phyloP scores from a whole-genome alignment of 495 filamentous ascomycete species.

The Glarea lozoyensis region DNA sequence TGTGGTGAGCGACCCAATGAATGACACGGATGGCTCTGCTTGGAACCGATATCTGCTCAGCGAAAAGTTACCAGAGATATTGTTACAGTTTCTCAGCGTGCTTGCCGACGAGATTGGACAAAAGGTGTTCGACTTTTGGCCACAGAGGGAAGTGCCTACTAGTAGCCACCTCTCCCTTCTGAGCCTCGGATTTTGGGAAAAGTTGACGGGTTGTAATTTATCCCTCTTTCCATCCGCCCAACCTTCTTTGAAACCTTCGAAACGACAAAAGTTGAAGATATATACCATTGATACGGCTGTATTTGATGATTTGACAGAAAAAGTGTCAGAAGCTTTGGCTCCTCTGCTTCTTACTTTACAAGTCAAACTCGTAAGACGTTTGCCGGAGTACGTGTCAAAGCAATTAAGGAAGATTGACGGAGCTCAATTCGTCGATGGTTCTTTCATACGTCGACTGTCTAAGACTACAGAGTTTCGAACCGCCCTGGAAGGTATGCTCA shows the following conservation, averaged over 20 bases:
- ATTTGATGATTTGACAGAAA: conserved; percentile 3
- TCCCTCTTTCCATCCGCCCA: conserved; percentile 16
- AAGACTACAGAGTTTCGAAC: too few species aligned
- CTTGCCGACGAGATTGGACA: conserved; percentile 18
- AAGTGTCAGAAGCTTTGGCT: conserved; percentile 6
- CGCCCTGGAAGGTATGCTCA: not conserved
- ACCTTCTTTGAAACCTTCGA: not conserved
- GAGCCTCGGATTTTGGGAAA: conserved; percentile 9
- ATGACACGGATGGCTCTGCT: conserved; percentile 3
- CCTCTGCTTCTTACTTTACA: conserved; percentile 6
- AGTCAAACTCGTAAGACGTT: conserved; percentile 8
- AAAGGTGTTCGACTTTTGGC: conserved; percentile 28
- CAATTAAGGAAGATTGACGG: too few species aligned
- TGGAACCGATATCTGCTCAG: conserved; percentile 35
- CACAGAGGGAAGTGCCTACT: conserved; percentile 17
- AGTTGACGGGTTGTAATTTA: conserved; percentile 5
- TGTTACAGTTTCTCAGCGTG: conserved; percentile 24
- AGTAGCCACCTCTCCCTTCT: conserved; percentile 10
- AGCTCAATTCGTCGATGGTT: too few species aligned
- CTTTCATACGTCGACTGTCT: too few species aligned
- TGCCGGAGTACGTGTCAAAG: too few species aligned
- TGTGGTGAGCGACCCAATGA: conserved; percentile 17
- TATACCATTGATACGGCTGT: conserved; percentile 10
- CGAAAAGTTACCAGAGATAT: conserved; percentile 24
- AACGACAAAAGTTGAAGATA: not conserved